Base-by-base conservation (phyloP, 2,329 filamentous ascomycete species). In the Aspergillus texensis region DNA sequence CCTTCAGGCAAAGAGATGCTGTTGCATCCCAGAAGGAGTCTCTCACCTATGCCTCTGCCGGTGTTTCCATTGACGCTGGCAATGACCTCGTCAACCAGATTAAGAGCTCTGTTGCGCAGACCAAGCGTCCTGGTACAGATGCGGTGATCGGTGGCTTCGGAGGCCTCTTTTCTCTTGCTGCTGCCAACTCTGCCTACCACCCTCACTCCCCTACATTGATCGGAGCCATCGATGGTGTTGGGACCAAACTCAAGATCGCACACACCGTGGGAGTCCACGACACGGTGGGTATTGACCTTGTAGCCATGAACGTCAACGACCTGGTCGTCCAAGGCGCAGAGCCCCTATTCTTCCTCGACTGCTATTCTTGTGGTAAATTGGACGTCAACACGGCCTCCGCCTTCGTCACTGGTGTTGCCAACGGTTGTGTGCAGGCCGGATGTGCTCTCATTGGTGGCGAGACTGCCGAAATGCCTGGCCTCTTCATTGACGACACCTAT, bases 281-380 rank as follows among this genome's bases (percentile, higher is more conserved):
- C 78, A 97, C 94, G 3, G 94, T 99, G 12, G 95, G 95, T 65
- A 93, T 99, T 71, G 95, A 99, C 76, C 86, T 99, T 41, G 95
- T 99, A 4, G 95, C 95, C 69, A 98, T 98, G 94, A 98, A 97
- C 78, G 95, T 98, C 75, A 99, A 99, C 78, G 95, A 99, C 74
- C 85, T 99, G 0, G 90, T 99, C 58, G 95, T 98, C 10, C 94
- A 98, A 81, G 95, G 95, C 60, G 95, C 95, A 14, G 92, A 95
- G 70, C 94, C 95, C 2, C 85, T 98, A 68, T 95, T 95, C 84
- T 98, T 99, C 86, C 89, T 98, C 66, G 95, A 99, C 82, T 98
- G 96, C 85, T 97, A 96, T 80, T 94, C 93, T 65, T 97, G 94
- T 84, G 93, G 92, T 78, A 91, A 90, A 77, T 87, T 99, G 26